phyloP scores from a whole-genome alignment of 1,139 yeast genomes.

The Cylindricascospora bacillispora region DNA sequence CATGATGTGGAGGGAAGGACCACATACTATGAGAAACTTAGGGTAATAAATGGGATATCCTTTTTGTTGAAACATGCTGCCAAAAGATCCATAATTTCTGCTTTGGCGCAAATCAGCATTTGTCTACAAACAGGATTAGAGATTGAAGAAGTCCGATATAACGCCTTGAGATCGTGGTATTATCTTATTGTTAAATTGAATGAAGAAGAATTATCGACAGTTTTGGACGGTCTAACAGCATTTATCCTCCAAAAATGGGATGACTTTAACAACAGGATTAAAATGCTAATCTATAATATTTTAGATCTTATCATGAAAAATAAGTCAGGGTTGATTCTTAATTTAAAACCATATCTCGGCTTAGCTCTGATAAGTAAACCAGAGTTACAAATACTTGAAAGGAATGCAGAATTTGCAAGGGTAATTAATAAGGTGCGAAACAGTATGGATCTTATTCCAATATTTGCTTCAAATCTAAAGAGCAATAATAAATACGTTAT shows the following conservation, averaged over 20 bases:
- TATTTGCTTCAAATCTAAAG: slow-evolving; percentile 20
- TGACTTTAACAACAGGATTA: slow-evolving; percentile 36
- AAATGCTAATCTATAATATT: slow-evolving; percentile 45
- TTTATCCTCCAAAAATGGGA: slow-evolving; percentile 54
- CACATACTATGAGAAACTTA: slow-evolving; percentile 59
- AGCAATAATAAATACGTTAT: slow-evolving; percentile 58
- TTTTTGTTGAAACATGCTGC: slow-evolving; percentile 48
- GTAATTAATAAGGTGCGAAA: slow-evolving; percentile 13
- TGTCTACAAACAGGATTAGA: slow-evolving; percentile 76
- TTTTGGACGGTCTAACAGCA: slow-evolving; percentile 45
- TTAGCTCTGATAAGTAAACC: slow-evolving; percentile 16
- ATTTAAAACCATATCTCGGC: slow-evolving; percentile 25
- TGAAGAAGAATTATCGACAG: slow-evolving; percentile 39
- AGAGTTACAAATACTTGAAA: slow-evolving; percentile 21
- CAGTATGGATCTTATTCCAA: slow-evolving; percentile 18
- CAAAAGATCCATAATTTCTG: slow-evolving; percentile 51
- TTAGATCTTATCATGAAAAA: slow-evolving; percentile 63
- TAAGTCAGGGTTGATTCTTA: slow-evolving; percentile 32
- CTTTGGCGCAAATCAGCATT: slow-evolving; percentile 79
- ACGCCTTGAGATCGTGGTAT: slow-evolving; percentile 59
- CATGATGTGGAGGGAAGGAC: slow-evolving; percentile 61
- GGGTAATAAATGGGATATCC: slow-evolving; percentile 63
- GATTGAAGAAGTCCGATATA: slow-evolving; percentile 43
- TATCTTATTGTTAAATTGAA: slow-evolving; percentile 39
- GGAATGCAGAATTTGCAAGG: slow-evolving; percentile 33